phyloP scores from a whole-genome alignment of 176 grass and related monocot species.

The Lolium rigidum region DNA sequence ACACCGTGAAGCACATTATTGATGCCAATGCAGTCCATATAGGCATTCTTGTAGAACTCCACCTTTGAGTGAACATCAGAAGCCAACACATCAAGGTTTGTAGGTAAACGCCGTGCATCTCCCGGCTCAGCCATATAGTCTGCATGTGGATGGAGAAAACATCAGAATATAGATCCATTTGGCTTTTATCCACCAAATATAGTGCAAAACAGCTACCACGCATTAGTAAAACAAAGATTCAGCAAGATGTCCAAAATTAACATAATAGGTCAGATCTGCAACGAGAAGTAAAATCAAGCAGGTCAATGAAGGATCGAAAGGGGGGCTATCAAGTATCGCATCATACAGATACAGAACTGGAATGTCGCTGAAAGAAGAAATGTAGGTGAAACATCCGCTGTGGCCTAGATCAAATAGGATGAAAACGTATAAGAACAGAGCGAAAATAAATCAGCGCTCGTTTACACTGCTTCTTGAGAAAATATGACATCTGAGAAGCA shows the following conservation, averaged over 20 bases:
- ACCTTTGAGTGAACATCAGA: neutral
- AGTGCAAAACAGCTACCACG: neutral
- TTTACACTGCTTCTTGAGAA: neutral
- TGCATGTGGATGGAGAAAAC: neutral
- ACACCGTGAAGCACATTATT: neutral
- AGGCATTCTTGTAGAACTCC: constrained; percentile 17
- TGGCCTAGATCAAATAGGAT: neutral
- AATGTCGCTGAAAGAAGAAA: neutral
- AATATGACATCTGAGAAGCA: neutral
- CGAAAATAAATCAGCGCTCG: neutral
- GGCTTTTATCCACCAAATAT: neutral
- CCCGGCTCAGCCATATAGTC: constrained; percentile 2
- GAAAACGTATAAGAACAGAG: neutral
- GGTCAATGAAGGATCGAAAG: neutral
- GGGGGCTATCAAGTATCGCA: neutral
- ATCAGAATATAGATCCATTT: neutral
- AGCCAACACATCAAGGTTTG: constrained; percentile 3
- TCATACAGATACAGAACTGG: neutral
- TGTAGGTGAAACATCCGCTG: neutral
- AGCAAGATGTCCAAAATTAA: neutral
- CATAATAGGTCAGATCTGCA: neutral
- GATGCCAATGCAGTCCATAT: neutral
- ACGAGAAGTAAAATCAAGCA: neutral
- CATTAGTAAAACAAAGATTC: neutral
- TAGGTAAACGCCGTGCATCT: neutral